Evolutionary conservation across 345 rosid species (phyloP), one percentile per base, ranked within the genome.

Genomic region (Bruguiera parviflora): DNA sequence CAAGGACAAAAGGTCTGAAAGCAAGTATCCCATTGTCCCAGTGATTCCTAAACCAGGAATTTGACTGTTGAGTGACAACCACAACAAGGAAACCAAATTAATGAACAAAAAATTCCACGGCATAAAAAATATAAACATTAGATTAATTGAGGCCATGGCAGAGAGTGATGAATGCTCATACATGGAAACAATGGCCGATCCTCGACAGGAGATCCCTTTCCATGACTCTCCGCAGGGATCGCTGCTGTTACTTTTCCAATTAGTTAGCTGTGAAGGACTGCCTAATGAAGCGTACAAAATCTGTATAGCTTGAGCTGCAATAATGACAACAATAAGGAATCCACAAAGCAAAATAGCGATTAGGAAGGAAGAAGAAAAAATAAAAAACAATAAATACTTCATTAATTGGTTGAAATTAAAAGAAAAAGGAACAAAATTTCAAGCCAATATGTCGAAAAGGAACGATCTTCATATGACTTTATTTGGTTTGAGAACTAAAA

Each of bases 201-300:
- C 96, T 51, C 86, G 85, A 65, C 99, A 96, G 35, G 84, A 79
- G 63, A 96, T 77, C 67, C 99, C 99, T 84, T 81, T 88, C 99
- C 99, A 96, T 64, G 98, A 85, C 78, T 92, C 98, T 66, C 78
- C 79, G 75, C 99, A 96, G n/a, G 98, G 99, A 87, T 95, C 99
- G 20, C 90, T 92, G 37, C 90, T 92, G 21, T 63, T 76, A 76
- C 61, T 83, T 63, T 85, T 90, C 99, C 99, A 96, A 80, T 82
- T 90, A 60, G 92, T 92, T 39, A 96, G 83, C 86, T 89, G 87
- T n/a, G 87, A 80, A 73, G 99, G 85, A 70, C 86, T 84, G 75
- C 89, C 89, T 58, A 96, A 73, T 66, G 99, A 82, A 79, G 88
- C 82, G 77, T 85, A 96, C 72, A 92, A 11, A 47, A 86, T 87